Evolutionary conservation across 139 green algal species (phyloP).

Genomic region (Picochlorum sp.): DNA sequence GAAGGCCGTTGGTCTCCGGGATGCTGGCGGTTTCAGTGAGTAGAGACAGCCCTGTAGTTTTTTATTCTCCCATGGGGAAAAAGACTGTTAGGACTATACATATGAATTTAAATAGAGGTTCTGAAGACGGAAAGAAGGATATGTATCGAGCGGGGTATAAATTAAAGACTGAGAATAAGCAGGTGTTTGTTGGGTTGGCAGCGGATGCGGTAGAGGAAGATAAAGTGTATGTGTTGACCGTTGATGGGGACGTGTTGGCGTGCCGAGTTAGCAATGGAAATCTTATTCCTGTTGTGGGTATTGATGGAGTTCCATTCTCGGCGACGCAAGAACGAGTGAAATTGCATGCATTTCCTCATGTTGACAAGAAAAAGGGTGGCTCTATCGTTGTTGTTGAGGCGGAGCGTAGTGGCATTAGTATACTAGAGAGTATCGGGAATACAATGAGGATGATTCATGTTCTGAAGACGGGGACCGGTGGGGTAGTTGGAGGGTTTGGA

Average conservation of each 20-base stretch:
- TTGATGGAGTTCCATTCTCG: not conserved
- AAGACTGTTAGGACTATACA: constrained; percentile 24
- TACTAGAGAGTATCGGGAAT: constrained; percentile 13
- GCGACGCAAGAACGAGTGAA: constrained; percentile 14
- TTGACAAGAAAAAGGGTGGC: constrained; percentile 2
- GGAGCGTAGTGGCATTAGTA: constrained; percentile 9
- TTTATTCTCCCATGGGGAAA: constrained; percentile 27
- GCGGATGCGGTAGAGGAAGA: constrained; percentile 14
- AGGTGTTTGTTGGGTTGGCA: constrained; percentile 26
- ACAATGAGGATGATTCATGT: constrained; percentile 2
- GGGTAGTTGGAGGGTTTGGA: constrained; percentile 13
- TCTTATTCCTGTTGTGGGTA: not conserved
- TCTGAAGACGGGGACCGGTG: constrained; percentile 7
- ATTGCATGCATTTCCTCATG: constrained; percentile 12
- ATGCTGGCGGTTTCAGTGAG: constrained; percentile 21
- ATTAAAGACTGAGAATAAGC: constrained; percentile 36
- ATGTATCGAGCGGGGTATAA: constrained; percentile 20
- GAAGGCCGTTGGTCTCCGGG: constrained; percentile 14
- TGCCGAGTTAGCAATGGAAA: constrained; percentile 13
- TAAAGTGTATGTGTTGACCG: constrained; percentile 17
- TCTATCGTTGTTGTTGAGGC: constrained; percentile 23
- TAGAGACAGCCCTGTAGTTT: constrained; percentile 18
- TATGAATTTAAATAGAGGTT: constrained; percentile 1
- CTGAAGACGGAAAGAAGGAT: constrained; percentile 14
- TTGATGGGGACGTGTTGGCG: constrained; percentile 17